phyloP scores from a whole-genome alignment of 768 basidiomycete genomes.

The Tricholoma furcatifolium region DNA sequence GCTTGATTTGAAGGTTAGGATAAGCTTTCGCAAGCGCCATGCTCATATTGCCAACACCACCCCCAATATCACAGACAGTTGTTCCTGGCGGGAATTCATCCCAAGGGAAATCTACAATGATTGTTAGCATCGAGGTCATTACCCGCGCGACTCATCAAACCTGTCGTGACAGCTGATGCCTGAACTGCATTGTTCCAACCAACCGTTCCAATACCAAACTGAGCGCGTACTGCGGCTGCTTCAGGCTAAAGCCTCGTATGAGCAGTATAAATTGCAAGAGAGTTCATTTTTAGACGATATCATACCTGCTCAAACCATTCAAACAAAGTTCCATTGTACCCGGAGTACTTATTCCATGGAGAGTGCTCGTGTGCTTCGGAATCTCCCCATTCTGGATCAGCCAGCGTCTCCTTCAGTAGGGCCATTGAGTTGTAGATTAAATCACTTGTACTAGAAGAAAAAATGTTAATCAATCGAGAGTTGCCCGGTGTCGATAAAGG shows the following conservation, averaged over 20 bases:
- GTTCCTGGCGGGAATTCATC: slow-evolving; percentile 22
- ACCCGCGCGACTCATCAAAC: slow-evolving; percentile 10
- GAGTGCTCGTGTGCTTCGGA: slow-evolving; percentile 19
- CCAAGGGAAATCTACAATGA: slow-evolving; percentile 34
- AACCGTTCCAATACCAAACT: slow-evolving; percentile 30
- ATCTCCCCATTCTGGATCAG: slow-evolving; percentile 30
- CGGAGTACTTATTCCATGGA: slow-evolving; percentile 15
- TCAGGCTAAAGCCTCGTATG: slow-evolving; percentile 6
- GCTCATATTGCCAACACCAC: slow-evolving; percentile 34
- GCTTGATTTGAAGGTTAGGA: slow-evolving; percentile 32
- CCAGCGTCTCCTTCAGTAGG: slow-evolving; percentile 32
- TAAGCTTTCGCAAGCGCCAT: slow-evolving; percentile 30
- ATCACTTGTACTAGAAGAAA: no score
- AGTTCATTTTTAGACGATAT: background rate
- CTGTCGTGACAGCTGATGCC: slow-evolving; percentile 17
- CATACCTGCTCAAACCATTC: slow-evolving; percentile 11
- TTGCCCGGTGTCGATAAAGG: no score
- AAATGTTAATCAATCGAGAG: no score
- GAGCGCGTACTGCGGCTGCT: slow-evolving; percentile 17
- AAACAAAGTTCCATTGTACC: slow-evolving; percentile 9
- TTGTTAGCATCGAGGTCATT: background rate
- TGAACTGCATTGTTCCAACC: slow-evolving; percentile 27
- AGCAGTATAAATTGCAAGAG: background rate
- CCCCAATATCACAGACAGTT: slow-evolving; percentile 39
- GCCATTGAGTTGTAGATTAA: background rate